Base-by-base conservation (phyloP, 1,284 basidiomycete genomes). In the Coriolopsis trogii region DNA sequence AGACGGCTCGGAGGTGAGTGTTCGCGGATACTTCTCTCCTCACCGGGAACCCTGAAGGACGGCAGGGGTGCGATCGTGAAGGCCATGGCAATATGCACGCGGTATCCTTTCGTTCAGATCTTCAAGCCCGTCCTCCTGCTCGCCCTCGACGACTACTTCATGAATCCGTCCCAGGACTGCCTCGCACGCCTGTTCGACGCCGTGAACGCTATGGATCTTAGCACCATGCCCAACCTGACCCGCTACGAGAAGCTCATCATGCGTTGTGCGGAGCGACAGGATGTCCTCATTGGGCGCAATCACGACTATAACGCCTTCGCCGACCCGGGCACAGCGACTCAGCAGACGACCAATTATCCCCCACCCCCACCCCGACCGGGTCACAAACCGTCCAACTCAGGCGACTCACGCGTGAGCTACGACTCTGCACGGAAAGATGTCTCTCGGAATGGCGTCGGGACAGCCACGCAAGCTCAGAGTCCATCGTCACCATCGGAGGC, bases 41-140 rank as follows among this genome's bases (percentile, higher is more conserved):
- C 13, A 25, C 47, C 33, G 6, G 16, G n/a, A 15, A 23, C 15
- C 26, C 40, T 46, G 24, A 49, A 57, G 46, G 21, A 26, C 24
- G 41, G 24, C 61, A 95, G 96, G 75, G 95, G 96, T 49, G 96
- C 95, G 0, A 85, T 91, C 59, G 95, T 98, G 58, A 93, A 98
- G 72, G 96, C 96, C 3, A 82, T 99, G 75, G 96, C 96, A 15
- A 92, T 99, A 59, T 97, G 93, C 65, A 96, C 95, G 0, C 85
- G 89, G 23, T 89, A 96, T 72, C 95, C 97, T 0, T 98, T 92
- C 70, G 94, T 99, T 53, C 93, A 98, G 63, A 93, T 98, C 64
- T 99, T 97, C 84, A 98, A 98, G 93, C 95, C 96, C 5, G 85
- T 97, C 29, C 81, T 99, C 4, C 76, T 98, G 0, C 87, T 98